Evolutionary conservation across 1,284 basidiomycete genomes (phyloP), one percentile per base, ranked within the genome.

Genomic region (Ustilago crameri): DNA sequence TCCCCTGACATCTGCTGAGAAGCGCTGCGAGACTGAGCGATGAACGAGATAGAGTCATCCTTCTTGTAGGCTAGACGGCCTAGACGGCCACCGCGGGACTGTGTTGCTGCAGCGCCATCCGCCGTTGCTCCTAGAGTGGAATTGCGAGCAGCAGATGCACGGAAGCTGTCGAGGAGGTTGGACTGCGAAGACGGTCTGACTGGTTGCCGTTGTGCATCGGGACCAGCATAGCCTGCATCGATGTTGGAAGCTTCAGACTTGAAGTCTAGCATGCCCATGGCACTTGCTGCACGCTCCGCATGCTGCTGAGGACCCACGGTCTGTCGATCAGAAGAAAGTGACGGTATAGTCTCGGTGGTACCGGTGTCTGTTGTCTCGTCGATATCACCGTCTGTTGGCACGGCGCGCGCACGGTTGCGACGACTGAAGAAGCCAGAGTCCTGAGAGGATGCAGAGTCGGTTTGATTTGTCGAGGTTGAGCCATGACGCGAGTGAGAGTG

Each of bases 21-120:
- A 5, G 58, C 65, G 23, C 57, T 69, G 34, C 59, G 59, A 40
- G 66, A 53, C 35, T 66, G 62, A 10, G 63, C 55, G 38, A 62
- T 55, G 49, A 62, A 63, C 8, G 69, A 55, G 15, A 67, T 63
- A 0, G 64, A 59, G n/a, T 74, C 72, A 17, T 56, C 64, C 54
- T 74, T 74, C 38, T 67, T 74, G 59, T 74, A 74, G 5, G 68
- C 58, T 22, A 74, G 59, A 5, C 68, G 63, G 20, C 72, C 62
- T 1, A 74, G 55, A 5, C 67, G 47, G 24, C 72, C 72, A 10
- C 51, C 63, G 2, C 72, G 63, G 20, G 52, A 26, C 26, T 55
- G 51, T 17, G 43, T 41, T 3, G 59, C 48, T 3, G 49, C 52
- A 15, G 37, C 35, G 30, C 32, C 44, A 20, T 49, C 40, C 5